Evolutionary conservation across 108 stramenopile species (phyloP).

Genomic region (Stephanodiscus triporus): DNA sequence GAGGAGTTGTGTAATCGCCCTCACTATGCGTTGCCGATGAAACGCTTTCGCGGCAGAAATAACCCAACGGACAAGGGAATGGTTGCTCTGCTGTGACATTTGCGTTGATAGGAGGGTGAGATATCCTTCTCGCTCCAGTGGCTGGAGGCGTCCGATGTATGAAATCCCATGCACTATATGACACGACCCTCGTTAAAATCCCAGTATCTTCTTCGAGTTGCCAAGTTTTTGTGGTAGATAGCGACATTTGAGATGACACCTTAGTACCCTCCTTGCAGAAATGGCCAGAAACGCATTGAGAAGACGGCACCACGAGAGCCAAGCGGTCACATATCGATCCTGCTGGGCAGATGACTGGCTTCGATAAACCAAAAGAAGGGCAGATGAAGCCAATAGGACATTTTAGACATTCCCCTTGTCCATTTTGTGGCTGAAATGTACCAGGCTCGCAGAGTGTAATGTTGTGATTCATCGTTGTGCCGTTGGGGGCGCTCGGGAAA

Average conservation of each 20-base stretch:
- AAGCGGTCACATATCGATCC: constrained; percentile 71
- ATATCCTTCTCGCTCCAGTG: constrained; percentile 32
- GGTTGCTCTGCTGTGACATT: constrained; percentile 61
- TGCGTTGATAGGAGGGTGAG: constrained; percentile 27
- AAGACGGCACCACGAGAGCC: constrained; percentile 51
- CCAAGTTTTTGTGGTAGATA: constrained; percentile 16
- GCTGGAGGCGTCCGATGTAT: constrained; percentile 28
- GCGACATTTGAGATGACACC: constrained; percentile 18
- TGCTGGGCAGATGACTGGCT: constrained; percentile 65
- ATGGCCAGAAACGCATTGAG: constrained; percentile 69
- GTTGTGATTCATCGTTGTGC: constrained; percentile 53
- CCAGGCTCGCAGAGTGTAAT: constrained; percentile 82
- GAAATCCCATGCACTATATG: constrained; percentile 32
- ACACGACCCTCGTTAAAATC: constrained; percentile 23
- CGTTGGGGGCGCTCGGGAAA: constrained; percentile 51
- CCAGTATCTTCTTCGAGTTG: constrained; percentile 42
- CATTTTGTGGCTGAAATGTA: constrained; percentile 70
- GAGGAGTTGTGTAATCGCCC: constrained; percentile 77
- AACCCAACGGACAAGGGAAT: constrained; percentile 73
- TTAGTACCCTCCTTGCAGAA: constrained; percentile 70
- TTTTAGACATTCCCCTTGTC: constrained; percentile 48
- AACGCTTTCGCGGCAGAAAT: constrained; percentile 73
- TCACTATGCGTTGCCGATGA: constrained; percentile 39
- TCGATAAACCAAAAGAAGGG: constrained; percentile 61
- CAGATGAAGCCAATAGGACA: constrained; percentile 84